Evolutionary conservation across 257 asterid genomes (phyloP).

Genomic region (Hygrophila difformis): DNA sequence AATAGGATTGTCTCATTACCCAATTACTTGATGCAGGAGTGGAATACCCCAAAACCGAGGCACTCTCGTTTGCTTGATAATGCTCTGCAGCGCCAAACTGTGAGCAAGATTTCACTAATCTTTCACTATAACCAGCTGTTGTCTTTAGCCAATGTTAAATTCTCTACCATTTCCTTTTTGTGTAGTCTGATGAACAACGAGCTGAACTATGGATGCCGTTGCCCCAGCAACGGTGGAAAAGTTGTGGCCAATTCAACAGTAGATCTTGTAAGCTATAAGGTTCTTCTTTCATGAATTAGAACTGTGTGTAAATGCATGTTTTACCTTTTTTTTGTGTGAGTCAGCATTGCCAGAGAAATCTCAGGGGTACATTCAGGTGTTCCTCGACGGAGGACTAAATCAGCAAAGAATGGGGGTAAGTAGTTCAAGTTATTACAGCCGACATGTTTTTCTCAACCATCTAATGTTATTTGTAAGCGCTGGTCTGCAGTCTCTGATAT

Average conservation of each 20-base stretch:
- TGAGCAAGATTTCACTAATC: not conserved
- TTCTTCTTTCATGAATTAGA: not conserved
- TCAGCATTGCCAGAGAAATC: conserved; percentile 63
- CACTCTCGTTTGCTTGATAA: not conserved
- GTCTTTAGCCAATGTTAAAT: not conserved
- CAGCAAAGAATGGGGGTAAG: conserved; percentile 97
- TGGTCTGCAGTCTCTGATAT: not conserved
- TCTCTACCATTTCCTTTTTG: conserved; percentile 1
- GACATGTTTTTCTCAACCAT: not conserved
- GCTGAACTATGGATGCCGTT: conserved; percentile 73
- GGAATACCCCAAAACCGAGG: not conserved
- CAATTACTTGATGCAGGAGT: not conserved
- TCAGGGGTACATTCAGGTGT: conserved; percentile 82
- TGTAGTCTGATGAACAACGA: conserved; percentile 44
- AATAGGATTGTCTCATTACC: too few relatives aligned
- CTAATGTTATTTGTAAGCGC: not conserved
- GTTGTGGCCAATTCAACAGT: conserved; percentile 23
- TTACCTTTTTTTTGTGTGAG: conserved; percentile 5
- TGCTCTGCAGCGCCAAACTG: not conserved
- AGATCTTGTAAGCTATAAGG: conserved; percentile 37
- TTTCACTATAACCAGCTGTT: too few relatives aligned
- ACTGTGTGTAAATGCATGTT: not conserved
- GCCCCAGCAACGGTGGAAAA: conserved; percentile 57
- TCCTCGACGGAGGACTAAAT: conserved; percentile 96
- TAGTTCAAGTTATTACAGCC: not conserved